These are phyloP conservation scores for Obba rivulosa DNA, from an alignment of 768 basidiomycete species.

Conservation along the genomic window DNA sequence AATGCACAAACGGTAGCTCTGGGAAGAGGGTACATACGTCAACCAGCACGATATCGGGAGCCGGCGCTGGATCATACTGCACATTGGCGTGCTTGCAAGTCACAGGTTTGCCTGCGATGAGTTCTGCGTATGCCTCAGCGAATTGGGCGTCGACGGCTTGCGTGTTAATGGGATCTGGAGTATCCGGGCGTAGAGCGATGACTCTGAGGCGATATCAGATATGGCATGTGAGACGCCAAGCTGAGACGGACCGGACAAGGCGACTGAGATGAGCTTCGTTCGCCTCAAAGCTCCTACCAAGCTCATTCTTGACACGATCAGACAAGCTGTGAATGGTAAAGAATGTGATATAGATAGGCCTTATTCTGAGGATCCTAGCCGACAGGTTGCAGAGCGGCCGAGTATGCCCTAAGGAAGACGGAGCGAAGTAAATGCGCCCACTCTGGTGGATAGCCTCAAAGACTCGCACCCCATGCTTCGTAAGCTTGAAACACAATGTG, in stretches of 20 bases:
- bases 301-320: slow-evolving; percentile 7
- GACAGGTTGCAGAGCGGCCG: slow-evolving; percentile 9
- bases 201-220: slow-evolving; percentile 2
- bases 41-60: slow-evolving; percentile 9
- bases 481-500: slow-evolving; percentile 1
- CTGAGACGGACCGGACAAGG: slow-evolving; percentile 5
- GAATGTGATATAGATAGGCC: slow-evolving; percentile 6
- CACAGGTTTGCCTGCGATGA: slow-evolving; percentile 1
- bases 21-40: slow-evolving; percentile 10
- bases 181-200: slow-evolving; percentile 1
- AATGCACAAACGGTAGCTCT: not conserved
- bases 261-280: not conserved
- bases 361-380: slow-evolving; percentile 10
- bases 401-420: slow-evolving; percentile 7
- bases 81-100: slow-evolving; percentile 5
- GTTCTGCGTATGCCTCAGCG: slow-evolving; percentile 4
- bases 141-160: slow-evolving; percentile 5
- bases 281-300: slow-evolving; percentile 3
- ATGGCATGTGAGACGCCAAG: not conserved
- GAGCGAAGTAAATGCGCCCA: not conserved
- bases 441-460: not conserved
- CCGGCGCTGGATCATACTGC: not conserved
- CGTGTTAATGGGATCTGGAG: not conserved
- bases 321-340: slow-evolving; percentile 2
- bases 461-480: slow-evolving; percentile 5